Evolutionary conservation across 2,329 filamentous ascomycete species (phyloP).

Genomic region (Pezicula radicicola): DNA sequence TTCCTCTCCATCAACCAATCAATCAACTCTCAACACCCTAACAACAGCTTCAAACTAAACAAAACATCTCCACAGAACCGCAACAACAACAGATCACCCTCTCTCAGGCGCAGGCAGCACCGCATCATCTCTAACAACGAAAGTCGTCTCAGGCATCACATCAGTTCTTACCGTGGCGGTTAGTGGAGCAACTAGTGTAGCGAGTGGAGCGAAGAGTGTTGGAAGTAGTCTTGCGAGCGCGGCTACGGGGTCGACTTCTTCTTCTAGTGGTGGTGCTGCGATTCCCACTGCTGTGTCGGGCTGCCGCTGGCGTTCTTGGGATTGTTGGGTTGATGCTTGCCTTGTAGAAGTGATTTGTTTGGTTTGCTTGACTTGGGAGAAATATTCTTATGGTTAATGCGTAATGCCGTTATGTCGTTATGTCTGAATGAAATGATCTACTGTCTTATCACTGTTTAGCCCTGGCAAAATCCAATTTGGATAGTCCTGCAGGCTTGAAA

Average conservation of each 20-base stretch:
- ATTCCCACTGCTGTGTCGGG: conserved; percentile 8
- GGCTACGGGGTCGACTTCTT: not conserved
- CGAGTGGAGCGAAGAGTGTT: not conserved
- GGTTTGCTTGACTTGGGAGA: not conserved
- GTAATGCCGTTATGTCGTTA: not conserved
- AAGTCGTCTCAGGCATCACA: conserved; percentile 11
- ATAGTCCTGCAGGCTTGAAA: too few relatives aligned
- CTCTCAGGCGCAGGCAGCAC: conserved; percentile 5
- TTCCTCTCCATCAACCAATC: too few relatives aligned
- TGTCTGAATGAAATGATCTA: not conserved
- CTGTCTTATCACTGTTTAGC: not conserved
- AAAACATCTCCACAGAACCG: not conserved
- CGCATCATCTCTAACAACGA: conserved; percentile 9
- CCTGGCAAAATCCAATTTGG: too few relatives aligned
- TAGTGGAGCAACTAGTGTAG: conserved; percentile 2
- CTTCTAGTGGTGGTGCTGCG: conserved; percentile 3
- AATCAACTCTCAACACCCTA: too few relatives aligned
- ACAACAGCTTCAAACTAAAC: not conserved
- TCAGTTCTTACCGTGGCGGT: conserved; percentile 9
- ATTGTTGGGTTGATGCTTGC: conserved; percentile 12
- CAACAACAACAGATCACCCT: not conserved
- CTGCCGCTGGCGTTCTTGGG: conserved; percentile 10
- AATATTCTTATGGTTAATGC: too few relatives aligned
- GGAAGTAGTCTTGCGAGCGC: conserved; percentile 5
- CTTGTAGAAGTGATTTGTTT: conserved; percentile 2